phyloP scores from a whole-genome alignment of 2,329 filamentous ascomycete genomes.

The Fusarium irregulare region DNA sequence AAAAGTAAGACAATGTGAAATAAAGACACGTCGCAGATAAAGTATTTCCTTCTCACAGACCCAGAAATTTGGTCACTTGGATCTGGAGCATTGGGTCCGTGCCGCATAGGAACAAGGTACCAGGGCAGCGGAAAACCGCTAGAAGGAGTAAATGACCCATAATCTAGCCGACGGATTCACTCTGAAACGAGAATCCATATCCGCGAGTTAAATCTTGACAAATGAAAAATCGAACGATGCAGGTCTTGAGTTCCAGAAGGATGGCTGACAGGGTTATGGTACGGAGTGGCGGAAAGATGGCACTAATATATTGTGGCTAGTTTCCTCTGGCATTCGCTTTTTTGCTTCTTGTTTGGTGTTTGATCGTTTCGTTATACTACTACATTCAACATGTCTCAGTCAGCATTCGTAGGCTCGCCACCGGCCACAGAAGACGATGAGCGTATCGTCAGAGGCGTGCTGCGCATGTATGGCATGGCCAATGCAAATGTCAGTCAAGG shows the following conservation, averaged over 20 bases:
- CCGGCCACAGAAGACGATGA: slow-evolving; percentile 8
- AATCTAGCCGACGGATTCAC: neutral
- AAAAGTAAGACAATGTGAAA: neutral
- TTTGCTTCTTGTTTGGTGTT: neutral
- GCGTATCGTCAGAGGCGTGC: slow-evolving; percentile 15
- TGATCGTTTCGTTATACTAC: neutral
- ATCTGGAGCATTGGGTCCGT: neutral
- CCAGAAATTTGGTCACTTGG: neutral
- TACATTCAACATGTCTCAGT: neutral
- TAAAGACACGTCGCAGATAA: neutral
- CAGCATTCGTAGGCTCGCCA: slow-evolving; percentile 21
- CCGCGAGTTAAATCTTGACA: neutral
- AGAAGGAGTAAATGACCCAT: neutral
- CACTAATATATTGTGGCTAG: neutral
- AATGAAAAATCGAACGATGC: neutral
- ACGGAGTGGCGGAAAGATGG: neutral
- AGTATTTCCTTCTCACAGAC: neutral
- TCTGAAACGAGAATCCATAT: neutral
- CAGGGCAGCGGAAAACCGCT: neutral
- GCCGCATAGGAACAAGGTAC: neutral
- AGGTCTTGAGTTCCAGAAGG: neutral
- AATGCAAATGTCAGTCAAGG: slow-evolving; percentile 11
- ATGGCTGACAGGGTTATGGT: neutral
- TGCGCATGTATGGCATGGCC: slow-evolving; percentile 16
- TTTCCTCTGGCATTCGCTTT: rapidly evolving